Conservation (phyloP, 176 grass and related monocot species). For the Ensete glaucum region DNA sequence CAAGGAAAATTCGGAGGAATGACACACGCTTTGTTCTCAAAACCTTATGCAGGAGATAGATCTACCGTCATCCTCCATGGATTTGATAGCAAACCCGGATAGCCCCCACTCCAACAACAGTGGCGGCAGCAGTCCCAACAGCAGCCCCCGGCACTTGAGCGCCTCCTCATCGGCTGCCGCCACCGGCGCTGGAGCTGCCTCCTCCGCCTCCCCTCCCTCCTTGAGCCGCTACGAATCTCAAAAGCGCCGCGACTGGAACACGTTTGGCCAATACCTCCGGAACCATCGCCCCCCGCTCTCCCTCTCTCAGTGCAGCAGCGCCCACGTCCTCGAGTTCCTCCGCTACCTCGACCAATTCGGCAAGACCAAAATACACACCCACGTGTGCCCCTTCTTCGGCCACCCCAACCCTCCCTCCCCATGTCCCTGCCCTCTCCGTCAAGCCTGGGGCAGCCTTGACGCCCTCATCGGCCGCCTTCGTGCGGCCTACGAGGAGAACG, state of each 20-base stretch:
- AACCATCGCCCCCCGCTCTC: conserved; percentile 9
- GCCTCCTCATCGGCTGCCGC: background rate
- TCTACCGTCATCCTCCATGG: background rate
- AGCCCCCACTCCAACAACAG: background rate
- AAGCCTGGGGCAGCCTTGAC: conserved; percentile 20
- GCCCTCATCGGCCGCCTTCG: conserved; percentile 22
- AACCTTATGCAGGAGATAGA: too few relatives aligned
- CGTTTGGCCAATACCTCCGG: conserved; percentile 1
- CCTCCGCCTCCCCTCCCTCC: background rate
- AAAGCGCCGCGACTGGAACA: conserved; percentile 13
- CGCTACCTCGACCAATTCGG: conserved; percentile 20
- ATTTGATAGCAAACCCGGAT: background rate
- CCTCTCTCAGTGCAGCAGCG: conserved; percentile 12
- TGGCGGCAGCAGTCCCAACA: background rate
- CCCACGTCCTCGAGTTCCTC: conserved; percentile 19
- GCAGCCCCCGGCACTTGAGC: background rate
- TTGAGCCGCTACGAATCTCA: conserved; percentile 9
- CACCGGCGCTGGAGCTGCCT: background rate
- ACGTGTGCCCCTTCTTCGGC: conserved; percentile 22
- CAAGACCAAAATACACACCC: conserved; percentile 13
- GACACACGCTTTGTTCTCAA: too few relatives aligned
- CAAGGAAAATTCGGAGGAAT: too few relatives aligned
- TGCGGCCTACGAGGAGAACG: conserved; percentile 18
- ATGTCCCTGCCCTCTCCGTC: conserved; percentile 12
- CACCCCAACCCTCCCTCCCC: conserved; percentile 12